Evolutionary conservation across 2,329 filamentous ascomycete genomes (phyloP), one percentile per base, ranked within the genome.

Genomic region (Pseudogymnoascus destructans): DNA sequence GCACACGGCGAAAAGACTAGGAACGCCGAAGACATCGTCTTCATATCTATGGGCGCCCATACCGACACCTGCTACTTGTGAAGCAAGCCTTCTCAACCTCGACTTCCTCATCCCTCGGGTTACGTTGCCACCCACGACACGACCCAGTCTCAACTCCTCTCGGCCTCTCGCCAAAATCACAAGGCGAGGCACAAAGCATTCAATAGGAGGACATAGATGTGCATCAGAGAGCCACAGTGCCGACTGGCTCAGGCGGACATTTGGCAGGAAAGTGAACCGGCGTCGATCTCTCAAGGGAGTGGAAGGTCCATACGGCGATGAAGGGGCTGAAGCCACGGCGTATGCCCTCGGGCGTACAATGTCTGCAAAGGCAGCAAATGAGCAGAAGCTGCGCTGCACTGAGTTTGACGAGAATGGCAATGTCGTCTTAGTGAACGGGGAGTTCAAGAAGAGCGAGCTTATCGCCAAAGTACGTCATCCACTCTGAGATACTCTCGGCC

Each of bases 381-480:
- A 96, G 70, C 81, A 91, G 27, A 85, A 89, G 60, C 76, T 98
- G 64, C 81, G 93, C 58, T 98, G 93, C 69, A 98, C 93, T 0
- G 93, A 98, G 71, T 88, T 97, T 60, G 90, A 97, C 66, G 89
- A 91, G 70, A 82, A 88, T 67, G 93, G 93, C 38, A 87, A 95
- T 66, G 90, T 96, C 23, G 95, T 92, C 17, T 76, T 97, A 59
- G 87, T 95, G 17, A 95, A 95, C 69, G 89, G 90, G 60, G 93
- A 97, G 71, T 97, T 96, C 73, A 95, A 93, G 74, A 98, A 98
- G 78, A 93, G 84, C 67, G 93, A 98, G 74, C 77, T 98, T 52
- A 97, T 96, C 71, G 90, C 91, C 57, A 96, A 93, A 79, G 88
- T 91, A 72, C 57, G 71, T 36, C 25, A 30, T 17, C 56, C 4